Percentiles rank a stretch among this genome's conserved stretches.
phyloP scores from a whole-genome alignment of 2,329 filamentous ascomycete genomes.

The Exophiala sideris region DNA sequence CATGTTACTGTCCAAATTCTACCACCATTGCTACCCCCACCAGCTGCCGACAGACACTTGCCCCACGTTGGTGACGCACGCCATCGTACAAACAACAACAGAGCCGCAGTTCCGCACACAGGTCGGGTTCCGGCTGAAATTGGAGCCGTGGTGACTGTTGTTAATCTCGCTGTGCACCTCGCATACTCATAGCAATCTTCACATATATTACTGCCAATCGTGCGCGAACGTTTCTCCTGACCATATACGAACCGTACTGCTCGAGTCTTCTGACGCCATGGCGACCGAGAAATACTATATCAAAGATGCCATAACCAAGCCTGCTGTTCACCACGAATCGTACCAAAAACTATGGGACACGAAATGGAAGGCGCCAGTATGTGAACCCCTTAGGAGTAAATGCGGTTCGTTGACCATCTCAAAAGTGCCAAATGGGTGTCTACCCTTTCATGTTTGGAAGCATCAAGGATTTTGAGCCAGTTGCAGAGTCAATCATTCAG shows the following conservation, averaged over 20 bases:
- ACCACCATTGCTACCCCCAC: too few relatives aligned
- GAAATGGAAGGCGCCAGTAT: constrained; percentile 68
- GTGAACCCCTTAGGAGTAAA: constrained; percentile 23
- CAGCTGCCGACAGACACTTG: too few relatives aligned
- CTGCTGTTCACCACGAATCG: constrained; percentile 56
- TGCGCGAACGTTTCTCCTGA: background rate
- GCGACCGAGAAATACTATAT: constrained; percentile 32
- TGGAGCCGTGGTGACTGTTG: too few relatives aligned
- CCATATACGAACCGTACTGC: background rate
- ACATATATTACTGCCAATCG: too few relatives aligned
- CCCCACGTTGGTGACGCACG: too few relatives aligned
- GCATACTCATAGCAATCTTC: too few relatives aligned
- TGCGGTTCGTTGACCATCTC: background rate
- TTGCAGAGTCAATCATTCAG: constrained; percentile 62
- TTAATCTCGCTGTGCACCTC: too few relatives aligned
- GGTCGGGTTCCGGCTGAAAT: too few relatives aligned
- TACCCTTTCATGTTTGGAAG: constrained; percentile 74
- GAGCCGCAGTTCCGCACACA: too few relatives aligned
- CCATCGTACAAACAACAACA: too few relatives aligned
- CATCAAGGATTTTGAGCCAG: constrained; percentile 65
- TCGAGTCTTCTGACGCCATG: constrained; percentile 11
- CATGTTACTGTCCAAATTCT: too few relatives aligned
- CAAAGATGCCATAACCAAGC: constrained; percentile 47
- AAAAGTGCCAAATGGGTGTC: constrained; percentile 56
- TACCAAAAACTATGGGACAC: constrained; percentile 68